Percentiles rank a stretch among this genome's conserved stretches.
These are phyloP conservation scores for Pichia cephalocereana DNA, from an alignment of 805 yeast species.

Conservation along the genomic window DNA sequence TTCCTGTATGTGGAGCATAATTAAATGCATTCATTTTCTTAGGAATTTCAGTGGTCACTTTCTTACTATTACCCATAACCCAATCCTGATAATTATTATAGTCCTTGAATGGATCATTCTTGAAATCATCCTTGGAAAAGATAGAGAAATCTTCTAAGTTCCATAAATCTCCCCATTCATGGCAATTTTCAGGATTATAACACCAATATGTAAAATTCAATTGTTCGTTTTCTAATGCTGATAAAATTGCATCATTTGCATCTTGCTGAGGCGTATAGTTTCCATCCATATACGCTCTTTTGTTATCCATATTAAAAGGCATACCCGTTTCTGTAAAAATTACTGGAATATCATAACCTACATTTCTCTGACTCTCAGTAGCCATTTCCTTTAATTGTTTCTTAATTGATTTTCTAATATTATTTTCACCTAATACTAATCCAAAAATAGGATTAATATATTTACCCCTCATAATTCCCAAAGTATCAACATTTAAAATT, in stretches of 20 bases:
- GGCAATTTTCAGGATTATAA: constrained; percentile 63
- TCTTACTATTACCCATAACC: constrained; percentile 6
- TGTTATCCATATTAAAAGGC: constrained; percentile 92
- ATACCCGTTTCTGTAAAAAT: constrained; percentile 93
- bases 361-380: constrained; percentile 47
- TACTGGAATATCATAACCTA: constrained; percentile 63
- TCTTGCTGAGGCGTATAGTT: constrained; percentile 64
- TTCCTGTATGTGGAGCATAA: background rate
- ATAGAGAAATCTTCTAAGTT: constrained; percentile 90
- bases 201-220: constrained; percentile 82
- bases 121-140: constrained; percentile 59
- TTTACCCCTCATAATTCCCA: constrained; percentile 75
- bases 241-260: constrained; percentile 76
- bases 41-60: background rate
- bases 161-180: constrained; percentile 87
- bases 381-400: constrained; percentile 61
- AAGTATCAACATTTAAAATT: constrained; percentile 74
- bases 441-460: constrained; percentile 67
- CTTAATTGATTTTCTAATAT: constrained; percentile 62
- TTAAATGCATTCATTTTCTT: too few relatives aligned
- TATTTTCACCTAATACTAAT: constrained; percentile 72
- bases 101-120: background rate
- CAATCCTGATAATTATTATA: constrained; percentile 8
- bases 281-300: constrained; percentile 57
- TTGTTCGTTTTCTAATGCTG: constrained; percentile 67